A percentile compares a stretch with the other conserved stretches of the same genome.
Conservation (phyloP, 768 basidiomycete genomes). For the Coprinellus micaceus region DNA sequence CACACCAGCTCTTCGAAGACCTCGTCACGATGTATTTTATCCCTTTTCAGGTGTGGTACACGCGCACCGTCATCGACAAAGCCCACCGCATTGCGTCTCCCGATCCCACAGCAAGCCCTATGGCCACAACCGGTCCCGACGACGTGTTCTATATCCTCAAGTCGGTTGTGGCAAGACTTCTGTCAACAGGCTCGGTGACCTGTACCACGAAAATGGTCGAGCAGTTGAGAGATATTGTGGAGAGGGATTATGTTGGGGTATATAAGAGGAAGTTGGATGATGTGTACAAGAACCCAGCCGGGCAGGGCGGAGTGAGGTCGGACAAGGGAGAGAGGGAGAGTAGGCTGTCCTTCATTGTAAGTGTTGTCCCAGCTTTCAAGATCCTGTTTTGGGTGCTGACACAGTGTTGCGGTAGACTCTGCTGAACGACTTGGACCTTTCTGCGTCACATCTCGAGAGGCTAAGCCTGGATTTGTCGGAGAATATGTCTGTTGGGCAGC, state of each 20-base stretch:
- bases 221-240: conserved; percentile 70
- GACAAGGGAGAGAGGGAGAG: conserved; percentile 84
- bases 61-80: conserved; percentile 82
- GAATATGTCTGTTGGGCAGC: conserved; percentile 55
- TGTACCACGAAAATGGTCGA: conserved; percentile 58
- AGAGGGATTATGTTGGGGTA: conserved; percentile 76
- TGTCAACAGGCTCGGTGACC: conserved; percentile 69
- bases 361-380: conserved; percentile 24
- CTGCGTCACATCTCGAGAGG: conserved; percentile 83
- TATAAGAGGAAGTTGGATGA: conserved; percentile 86
- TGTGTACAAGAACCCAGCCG: conserved; percentile 61
- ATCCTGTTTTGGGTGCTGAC: conserved; percentile 5
- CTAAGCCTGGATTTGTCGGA: conserved; percentile 63
- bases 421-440: conserved; percentile 93
- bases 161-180: conserved; percentile 67
- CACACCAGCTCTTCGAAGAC: conserved; percentile 58
- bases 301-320: conserved; percentile 44
- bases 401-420: conserved; percentile 52
- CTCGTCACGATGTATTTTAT: conserved; percentile 74
- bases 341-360: conserved; percentile 75
- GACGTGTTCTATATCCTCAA: conserved; percentile 97
- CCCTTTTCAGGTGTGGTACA: conserved; percentile 92
- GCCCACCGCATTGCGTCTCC: conserved; percentile 82
- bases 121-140: conserved; percentile 78
- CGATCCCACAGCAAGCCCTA: conserved; percentile 61